Base-by-base conservation (phyloP, 345 rosid species). In the Mangifera indica region DNA sequence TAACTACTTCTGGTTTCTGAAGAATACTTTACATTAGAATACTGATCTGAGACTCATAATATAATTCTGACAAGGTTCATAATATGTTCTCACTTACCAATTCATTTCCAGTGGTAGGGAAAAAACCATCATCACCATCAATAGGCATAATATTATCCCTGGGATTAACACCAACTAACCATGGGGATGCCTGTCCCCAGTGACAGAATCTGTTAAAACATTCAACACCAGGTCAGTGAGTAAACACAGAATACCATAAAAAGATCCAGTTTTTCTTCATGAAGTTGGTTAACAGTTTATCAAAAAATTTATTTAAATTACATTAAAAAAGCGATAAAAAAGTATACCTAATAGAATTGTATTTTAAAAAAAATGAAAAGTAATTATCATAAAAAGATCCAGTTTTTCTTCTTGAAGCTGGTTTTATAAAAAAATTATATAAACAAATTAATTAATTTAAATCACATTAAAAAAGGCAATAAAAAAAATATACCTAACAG, bases 1-100 rank as follows among this genome's bases (percentile, higher is more conserved):
- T 78, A 76, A 95, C 83, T 56, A 91, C 91, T 81, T 95, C 97
- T 40, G 97, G 96, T 83, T 87, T 95, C 98, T 95, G 90, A 74
- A 66, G 29, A 40, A 71, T 54, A 71, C 48, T 74, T 66, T 48
- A 72, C 75, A 44, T 63, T 56, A 66, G 58, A 57, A 56, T 21
- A 74, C 46, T 65, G 70, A 58, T 29, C n/a, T 8, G 42, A 37
- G 42, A 37, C 42, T 37, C 42, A 37, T 0, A 37, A 37, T 37
- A 37, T 37, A 37, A 37, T 37, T 26, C 61, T 34, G 52, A 32
- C 61, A 21, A 18, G 20, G 3, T 5, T 57, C 42, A 32, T 22
- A n/a, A 40, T 37, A 49, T 29, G 25, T 26, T 66, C 37, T 67
- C 65, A 70, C 88, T 76, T 81, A 95, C 99, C 92, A 95, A 75